Percentiles rank a stretch among this genome's conserved stretches.
Evolutionary conservation across 2,329 filamentous ascomycete genomes (phyloP).

Genomic region (Sclerotinia subarctica): DNA sequence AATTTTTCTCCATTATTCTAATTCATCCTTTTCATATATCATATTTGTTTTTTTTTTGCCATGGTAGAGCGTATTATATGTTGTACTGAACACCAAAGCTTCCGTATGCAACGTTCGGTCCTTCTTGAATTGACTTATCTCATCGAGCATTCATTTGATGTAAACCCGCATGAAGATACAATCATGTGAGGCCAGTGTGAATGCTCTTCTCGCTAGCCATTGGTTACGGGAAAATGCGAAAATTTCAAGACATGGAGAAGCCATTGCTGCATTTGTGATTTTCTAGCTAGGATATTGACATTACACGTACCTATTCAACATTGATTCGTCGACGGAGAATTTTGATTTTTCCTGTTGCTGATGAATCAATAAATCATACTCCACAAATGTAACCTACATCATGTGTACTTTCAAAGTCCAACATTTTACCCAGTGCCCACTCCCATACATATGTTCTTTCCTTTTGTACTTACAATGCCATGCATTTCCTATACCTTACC

Average conservation of each 20-base stretch:
- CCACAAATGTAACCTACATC: constrained; percentile 20
- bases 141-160: constrained; percentile 22
- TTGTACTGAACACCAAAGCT: constrained; percentile 16
- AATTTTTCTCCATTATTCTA: not conserved
- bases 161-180: constrained; percentile 35
- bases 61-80: constrained; percentile 10
- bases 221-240: constrained; percentile 22
- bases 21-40: not conserved
- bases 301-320: not conserved
- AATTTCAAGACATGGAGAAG: not conserved
- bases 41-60: not conserved
- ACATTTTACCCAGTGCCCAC: constrained; percentile 14
- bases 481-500: constrained; percentile 6
- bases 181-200: constrained; percentile 38
- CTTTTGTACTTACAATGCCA: constrained; percentile 9
- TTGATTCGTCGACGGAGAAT: constrained; percentile 4
- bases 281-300: constrained; percentile 1
- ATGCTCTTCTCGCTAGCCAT: constrained; percentile 27
- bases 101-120: constrained; percentile 21
- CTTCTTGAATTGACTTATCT: constrained; percentile 29
- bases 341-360: not conserved
- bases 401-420: constrained; percentile 11
- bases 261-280: constrained; percentile 15
- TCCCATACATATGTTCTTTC: constrained; percentile 5
- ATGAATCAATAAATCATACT: constrained; percentile 15